Conservation (phyloP, 176 grass and related monocot species). For the Aegilops speltoides region DNA sequence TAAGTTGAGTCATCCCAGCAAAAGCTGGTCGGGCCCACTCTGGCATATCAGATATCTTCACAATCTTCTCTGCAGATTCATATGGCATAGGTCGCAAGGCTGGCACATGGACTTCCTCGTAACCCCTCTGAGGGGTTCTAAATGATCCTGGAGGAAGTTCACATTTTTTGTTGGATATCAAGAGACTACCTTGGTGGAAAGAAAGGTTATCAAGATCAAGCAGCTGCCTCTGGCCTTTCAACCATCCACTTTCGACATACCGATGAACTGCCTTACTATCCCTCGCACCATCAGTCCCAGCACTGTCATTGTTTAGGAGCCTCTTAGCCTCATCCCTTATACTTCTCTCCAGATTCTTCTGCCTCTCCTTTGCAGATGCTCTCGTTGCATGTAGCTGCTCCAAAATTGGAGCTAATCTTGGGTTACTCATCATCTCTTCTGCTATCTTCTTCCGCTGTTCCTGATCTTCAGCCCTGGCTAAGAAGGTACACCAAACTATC, state of each 20-base stretch:
- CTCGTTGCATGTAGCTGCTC: constrained; percentile 87
- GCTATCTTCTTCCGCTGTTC: constrained; percentile 79
- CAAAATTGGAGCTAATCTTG: constrained; percentile 58
- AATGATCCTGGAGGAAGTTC: constrained; percentile 71
- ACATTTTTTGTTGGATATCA: constrained; percentile 90
- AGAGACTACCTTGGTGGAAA: constrained; percentile 79
- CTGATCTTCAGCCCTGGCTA: constrained; percentile 81
- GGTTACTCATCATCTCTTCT: constrained; percentile 70
- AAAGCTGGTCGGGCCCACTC: constrained; percentile 73
- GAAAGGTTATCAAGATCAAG: constrained; percentile 90
- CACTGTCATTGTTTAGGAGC: constrained; percentile 63
- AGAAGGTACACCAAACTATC: constrained; percentile 91
- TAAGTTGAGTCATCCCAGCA: constrained; percentile 79
- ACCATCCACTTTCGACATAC: constrained; percentile 72
- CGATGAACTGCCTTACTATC: constrained; percentile 45
- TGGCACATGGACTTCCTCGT: constrained; percentile 82
- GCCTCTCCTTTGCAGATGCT: constrained; percentile 79
- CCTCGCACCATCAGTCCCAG: constrained; percentile 32
- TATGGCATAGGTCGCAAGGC: constrained; percentile 58
- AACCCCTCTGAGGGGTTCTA: constrained; percentile 73
- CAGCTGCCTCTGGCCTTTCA: constrained; percentile 69
- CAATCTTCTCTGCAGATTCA: constrained; percentile 65
- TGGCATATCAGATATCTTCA: constrained; percentile 86
- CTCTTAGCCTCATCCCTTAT: constrained; percentile 87
- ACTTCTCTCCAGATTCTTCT: constrained; percentile 83